A percentile compares a stretch with the other conserved stretches of the same genome.
phyloP scores from a whole-genome alignment of 2,329 filamentous ascomycete genomes.

The Fusarium sp. region DNA sequence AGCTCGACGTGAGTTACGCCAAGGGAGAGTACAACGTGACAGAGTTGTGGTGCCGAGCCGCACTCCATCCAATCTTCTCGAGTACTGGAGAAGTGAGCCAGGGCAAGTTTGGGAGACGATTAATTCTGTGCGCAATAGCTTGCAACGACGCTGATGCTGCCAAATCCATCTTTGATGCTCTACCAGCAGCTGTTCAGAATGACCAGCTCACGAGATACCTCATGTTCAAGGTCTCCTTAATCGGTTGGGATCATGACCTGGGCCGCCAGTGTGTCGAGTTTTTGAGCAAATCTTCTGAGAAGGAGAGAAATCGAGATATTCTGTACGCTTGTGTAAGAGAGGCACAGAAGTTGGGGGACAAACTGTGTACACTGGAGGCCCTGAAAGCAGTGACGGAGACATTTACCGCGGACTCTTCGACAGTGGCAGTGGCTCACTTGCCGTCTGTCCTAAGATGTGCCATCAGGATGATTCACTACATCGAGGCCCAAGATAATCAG shows the following conservation, averaged over 20 bases:
- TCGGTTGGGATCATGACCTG: conserved; percentile 65
- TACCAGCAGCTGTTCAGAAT: conserved; percentile 68
- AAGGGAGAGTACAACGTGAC: conserved; percentile 65
- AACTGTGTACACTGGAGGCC: conserved; percentile 61
- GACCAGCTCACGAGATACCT: conserved; percentile 78
- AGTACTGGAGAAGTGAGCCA: conserved; percentile 74
- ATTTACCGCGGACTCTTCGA: conserved; percentile 35
- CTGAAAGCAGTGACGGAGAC: conserved; percentile 50
- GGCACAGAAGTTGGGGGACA: conserved; percentile 74
- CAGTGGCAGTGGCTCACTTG: conserved; percentile 41
- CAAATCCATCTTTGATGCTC: conserved; percentile 60
- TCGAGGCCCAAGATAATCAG: conserved; percentile 51
- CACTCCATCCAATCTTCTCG: conserved; percentile 74
- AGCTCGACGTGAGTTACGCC: conserved; percentile 69
- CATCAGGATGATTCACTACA: conserved; percentile 61
- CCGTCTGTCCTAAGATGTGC: conserved; percentile 60
- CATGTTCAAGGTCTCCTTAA: conserved; percentile 78
- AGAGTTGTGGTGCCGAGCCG: conserved; percentile 78
- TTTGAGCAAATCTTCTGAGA: conserved; percentile 64
- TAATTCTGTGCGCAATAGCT: conserved; percentile 76
- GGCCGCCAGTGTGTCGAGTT: conserved; percentile 73
- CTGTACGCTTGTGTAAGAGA: conserved; percentile 86
- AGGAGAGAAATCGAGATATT: conserved; percentile 65
- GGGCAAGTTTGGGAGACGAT: conserved; percentile 77
- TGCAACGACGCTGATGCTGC: conserved; percentile 46